Percentiles rank a stretch among this genome's conserved stretches.
Conservation (phyloP, 495 filamentous ascomycete genomes). For the Hypomontagnella monticulosa region DNA sequence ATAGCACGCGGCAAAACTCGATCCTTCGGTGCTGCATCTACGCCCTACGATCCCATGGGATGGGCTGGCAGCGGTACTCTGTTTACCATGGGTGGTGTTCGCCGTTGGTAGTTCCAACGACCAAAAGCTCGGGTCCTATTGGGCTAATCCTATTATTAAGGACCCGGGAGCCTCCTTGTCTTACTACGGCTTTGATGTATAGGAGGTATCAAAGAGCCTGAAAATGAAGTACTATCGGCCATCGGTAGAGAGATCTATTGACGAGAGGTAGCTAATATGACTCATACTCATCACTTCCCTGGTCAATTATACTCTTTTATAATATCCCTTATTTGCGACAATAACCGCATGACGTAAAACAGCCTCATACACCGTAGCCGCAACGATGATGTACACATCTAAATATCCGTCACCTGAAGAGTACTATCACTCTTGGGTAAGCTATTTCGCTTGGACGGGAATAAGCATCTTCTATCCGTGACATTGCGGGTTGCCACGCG, state of each 20-base stretch:
- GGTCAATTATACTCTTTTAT: too few relatives aligned
- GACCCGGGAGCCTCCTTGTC: slow-evolving; percentile 14
- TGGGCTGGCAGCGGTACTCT: neutral
- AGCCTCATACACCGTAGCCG: too few relatives aligned
- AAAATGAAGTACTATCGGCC: neutral
- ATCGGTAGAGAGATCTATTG: neutral
- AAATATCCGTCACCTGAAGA: too few relatives aligned
- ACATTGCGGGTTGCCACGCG: slow-evolving; percentile 16
- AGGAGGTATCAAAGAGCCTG: neutral
- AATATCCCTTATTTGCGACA: too few relatives aligned
- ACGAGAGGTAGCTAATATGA: neutral
- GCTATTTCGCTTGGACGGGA: slow-evolving; percentile 19
- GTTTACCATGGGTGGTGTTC: slow-evolving; percentile 13
- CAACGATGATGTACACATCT: too few relatives aligned
- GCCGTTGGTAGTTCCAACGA: slow-evolving; percentile 5
- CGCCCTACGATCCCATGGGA: too few relatives aligned
- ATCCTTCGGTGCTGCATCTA: slow-evolving; percentile 17
- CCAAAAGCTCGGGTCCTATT: slow-evolving; percentile 8
- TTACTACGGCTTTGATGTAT: slow-evolving; percentile 2
- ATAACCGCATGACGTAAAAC: too few relatives aligned
- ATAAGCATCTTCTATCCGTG: slow-evolving; percentile 15
- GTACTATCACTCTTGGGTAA: neutral
- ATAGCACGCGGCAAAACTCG: slow-evolving; percentile 21
- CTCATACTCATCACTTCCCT: too few relatives aligned
- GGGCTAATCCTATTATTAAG: slow-evolving; percentile 24